phyloP scores from a whole-genome alignment of 2,329 filamentous ascomycete genomes.

The Ophiostoma quercus region DNA sequence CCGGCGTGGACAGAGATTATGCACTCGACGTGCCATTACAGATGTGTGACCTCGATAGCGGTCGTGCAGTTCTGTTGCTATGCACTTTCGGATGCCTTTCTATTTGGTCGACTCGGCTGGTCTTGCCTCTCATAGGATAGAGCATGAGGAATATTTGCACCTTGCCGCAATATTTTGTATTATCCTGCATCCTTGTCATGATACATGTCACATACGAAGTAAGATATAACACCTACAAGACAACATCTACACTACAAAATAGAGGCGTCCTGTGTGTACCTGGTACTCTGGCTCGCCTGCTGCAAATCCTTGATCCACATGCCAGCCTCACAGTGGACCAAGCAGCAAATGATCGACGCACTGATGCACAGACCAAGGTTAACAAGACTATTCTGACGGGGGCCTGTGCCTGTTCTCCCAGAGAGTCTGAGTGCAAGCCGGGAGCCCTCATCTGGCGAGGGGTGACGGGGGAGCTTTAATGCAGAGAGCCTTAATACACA shows the following conservation, averaged over 20 bases:
- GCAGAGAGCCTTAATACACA: background rate
- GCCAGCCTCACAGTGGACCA: constrained; percentile 13
- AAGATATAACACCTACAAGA: background rate
- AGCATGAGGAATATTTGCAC: background rate
- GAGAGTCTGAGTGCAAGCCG: background rate
- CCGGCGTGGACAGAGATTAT: constrained; percentile 11
- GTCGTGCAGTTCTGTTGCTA: background rate
- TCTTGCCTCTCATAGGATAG: background rate
- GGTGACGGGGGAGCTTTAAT: background rate
- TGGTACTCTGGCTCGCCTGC: background rate
- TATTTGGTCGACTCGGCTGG: background rate
- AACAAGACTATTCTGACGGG: background rate
- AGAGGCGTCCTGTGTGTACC: background rate
- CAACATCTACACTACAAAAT: background rate
- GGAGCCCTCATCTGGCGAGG: background rate
- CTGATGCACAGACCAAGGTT: constrained; percentile 7
- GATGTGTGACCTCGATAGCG: constrained; percentile 1
- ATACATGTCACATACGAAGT: background rate
- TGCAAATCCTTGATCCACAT: constrained; percentile 14
- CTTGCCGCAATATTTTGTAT: background rate
- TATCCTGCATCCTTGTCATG: background rate
- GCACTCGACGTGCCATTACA: constrained; percentile 12
- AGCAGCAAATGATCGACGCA: background rate
- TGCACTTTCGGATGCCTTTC: background rate
- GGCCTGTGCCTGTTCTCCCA: background rate